phyloP scores from a whole-genome alignment of 495 filamentous ascomycete species.

The Neurospora sp. region DNA sequence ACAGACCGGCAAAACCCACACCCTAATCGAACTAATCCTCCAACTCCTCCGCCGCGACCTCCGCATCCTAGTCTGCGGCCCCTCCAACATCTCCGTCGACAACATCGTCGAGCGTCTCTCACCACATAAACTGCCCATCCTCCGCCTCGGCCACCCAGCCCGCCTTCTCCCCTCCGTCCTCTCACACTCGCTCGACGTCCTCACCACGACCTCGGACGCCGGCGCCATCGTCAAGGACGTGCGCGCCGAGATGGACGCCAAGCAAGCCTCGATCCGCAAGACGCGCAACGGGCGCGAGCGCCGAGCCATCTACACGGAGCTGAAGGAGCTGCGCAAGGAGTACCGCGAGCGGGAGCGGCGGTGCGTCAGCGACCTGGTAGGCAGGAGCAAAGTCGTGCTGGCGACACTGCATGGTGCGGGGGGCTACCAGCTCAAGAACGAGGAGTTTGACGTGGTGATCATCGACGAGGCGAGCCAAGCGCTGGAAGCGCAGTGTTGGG shows the following conservation, averaged over 20 bases:
- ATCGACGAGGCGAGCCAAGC: conserved; percentile 96
- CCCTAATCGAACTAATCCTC: conserved; percentile 85
- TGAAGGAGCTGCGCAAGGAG: conserved; percentile 80
- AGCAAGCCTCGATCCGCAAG: conserved; percentile 82
- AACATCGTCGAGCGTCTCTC: conserved; percentile 95
- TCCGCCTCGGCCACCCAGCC: conserved; percentile 88
- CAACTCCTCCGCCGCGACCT: conserved; percentile 64
- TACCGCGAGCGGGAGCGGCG: conserved; percentile 74
- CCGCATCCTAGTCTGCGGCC: conserved; percentile 83
- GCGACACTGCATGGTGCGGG: conserved; percentile 91
- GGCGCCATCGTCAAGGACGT: conserved; percentile 86
- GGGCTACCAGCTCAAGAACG: conserved; percentile 67
- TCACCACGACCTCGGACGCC: conserved; percentile 87
- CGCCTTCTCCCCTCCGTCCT: conserved; percentile 82
- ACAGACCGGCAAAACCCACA: conserved; percentile 92
- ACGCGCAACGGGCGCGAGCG: conserved; percentile 72
- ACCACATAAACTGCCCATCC: conserved; percentile 70
- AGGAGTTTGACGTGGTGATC: conserved; percentile 86
- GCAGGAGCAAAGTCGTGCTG: conserved; percentile 74
- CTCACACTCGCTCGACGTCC: conserved; percentile 79
- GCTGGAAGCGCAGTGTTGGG: conserved; percentile 95
- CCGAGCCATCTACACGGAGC: conserved; percentile 70
- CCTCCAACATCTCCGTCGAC: conserved; percentile 93
- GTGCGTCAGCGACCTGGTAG: conserved; percentile 67
- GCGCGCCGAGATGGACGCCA: conserved; percentile 83